Evolutionary conservation across 331 rosid genomes (phyloP).

Genomic region (Phaseolus coccineus): DNA sequence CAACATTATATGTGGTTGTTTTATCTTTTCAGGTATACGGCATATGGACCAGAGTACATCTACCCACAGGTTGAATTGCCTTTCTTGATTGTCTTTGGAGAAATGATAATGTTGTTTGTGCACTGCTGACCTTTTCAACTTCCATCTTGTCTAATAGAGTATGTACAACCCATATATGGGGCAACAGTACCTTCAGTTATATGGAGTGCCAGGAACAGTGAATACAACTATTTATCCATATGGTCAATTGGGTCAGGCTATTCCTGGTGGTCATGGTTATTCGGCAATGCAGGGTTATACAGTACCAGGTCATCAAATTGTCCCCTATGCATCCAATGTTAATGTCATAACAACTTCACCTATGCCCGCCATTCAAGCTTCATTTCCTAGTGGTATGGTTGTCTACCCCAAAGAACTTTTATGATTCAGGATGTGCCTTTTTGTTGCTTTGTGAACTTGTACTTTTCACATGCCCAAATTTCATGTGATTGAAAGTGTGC

Average conservation of each 20-base stretch:
- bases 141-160: conserved; percentile 54
- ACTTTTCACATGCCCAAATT: conserved; percentile 18
- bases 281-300: conserved; percentile 78
- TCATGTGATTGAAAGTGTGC: not conserved
- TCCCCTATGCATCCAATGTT: conserved; percentile 81
- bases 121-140: conserved; percentile 49
- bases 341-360: conserved; percentile 78
- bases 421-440: not conserved
- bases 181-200: conserved; percentile 87
- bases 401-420: conserved; percentile 12
- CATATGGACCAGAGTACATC: conserved; percentile 85
- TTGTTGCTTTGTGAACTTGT: conserved; percentile 27
- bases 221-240: conserved; percentile 76
- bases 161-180: conserved; percentile 74
- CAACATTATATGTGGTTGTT: conserved; percentile 48
- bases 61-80: conserved; percentile 73
- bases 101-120: conserved; percentile 32
- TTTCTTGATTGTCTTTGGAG: conserved; percentile 13
- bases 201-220: conserved; percentile 84
- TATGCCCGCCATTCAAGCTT: conserved; percentile 79
- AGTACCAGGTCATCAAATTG: conserved; percentile 79
- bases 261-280: conserved; percentile 81
- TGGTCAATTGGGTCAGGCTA: conserved; percentile 83
- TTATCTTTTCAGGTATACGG: conserved; percentile 78
- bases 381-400: conserved; percentile 77